Percentiles rank a stretch among this genome's conserved stretches.
phyloP scores from a whole-genome alignment of 805 yeast species.

The Cyberlindnera mycetangii region DNA sequence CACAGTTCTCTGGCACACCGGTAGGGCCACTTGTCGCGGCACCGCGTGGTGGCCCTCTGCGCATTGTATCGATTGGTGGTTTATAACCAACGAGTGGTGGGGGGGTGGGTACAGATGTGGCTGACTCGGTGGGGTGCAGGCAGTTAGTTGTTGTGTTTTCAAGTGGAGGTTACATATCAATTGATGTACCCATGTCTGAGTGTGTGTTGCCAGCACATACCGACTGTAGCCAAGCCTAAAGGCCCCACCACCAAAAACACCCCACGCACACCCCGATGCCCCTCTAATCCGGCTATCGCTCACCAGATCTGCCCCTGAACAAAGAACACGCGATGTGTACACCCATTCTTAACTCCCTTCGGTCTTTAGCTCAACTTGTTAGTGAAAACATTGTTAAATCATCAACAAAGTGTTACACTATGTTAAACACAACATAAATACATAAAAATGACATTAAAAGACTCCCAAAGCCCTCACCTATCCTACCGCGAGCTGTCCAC shows the following conservation, averaged over 20 bases:
- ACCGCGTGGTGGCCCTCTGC: conserved; percentile 1
- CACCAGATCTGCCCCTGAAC: background rate
- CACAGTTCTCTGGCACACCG: background rate
- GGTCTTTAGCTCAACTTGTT: background rate
- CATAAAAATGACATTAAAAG: too few relatives aligned
- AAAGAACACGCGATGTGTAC: background rate
- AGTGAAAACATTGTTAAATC: background rate
- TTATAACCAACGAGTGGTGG: background rate
- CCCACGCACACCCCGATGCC: background rate
- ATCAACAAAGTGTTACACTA: too few relatives aligned
- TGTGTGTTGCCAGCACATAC: too few relatives aligned
- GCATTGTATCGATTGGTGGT: background rate
- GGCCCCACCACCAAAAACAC: too few relatives aligned
- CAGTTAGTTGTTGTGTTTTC: too few relatives aligned
- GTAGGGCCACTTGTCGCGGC: background rate
- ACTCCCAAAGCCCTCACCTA: background rate
- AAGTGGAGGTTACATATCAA: too few relatives aligned
- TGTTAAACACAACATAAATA: too few relatives aligned
- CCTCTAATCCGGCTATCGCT: background rate
- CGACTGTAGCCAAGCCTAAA: too few relatives aligned
- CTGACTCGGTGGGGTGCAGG: too few relatives aligned
- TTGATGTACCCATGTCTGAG: too few relatives aligned
- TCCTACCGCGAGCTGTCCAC: background rate
- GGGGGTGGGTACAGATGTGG: background rate
- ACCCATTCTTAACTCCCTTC: background rate